Conservation (phyloP, 306 rosid genomes). For the Myrica gale region DNA sequence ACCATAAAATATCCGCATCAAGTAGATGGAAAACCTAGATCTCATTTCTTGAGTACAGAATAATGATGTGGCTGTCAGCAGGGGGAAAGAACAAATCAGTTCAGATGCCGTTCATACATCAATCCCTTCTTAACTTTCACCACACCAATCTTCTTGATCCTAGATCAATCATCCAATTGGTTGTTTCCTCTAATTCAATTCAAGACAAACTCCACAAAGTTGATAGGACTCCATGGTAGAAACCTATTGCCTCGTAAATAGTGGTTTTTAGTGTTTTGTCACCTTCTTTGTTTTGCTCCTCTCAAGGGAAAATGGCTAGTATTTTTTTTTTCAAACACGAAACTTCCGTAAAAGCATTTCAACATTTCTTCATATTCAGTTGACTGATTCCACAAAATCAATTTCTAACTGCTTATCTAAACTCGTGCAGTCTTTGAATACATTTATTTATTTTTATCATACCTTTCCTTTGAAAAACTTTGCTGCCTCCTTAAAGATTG, state of each 20-base stretch:
- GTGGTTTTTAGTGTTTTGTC: background rate
- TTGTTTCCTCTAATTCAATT: background rate
- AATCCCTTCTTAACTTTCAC: background rate
- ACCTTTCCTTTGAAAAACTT: constrained; percentile 94
- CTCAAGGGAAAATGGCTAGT: background rate
- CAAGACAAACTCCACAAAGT: background rate
- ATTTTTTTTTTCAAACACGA: background rate
- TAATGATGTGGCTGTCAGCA: constrained; percentile 8
- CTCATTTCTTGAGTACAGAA: background rate
- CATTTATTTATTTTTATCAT: constrained; percentile 4
- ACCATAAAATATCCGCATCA: constrained; percentile 8
- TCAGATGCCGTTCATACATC: constrained; percentile 12
- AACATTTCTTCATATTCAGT: background rate
- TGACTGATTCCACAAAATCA: background rate
- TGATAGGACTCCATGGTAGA: background rate
- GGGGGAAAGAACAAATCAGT: background rate
- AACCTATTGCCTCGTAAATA: background rate
- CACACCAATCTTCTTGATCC: background rate
- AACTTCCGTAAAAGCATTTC: background rate
- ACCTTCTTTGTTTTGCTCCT: background rate
- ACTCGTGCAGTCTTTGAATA: constrained; percentile 4
- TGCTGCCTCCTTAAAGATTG: constrained; percentile 74
- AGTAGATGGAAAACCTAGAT: background rate
- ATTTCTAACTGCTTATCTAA: background rate
- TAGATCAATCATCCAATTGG: background rate